phyloP scores from a whole-genome alignment of 768 basidiomycete genomes.

The Agaricus blazei region DNA sequence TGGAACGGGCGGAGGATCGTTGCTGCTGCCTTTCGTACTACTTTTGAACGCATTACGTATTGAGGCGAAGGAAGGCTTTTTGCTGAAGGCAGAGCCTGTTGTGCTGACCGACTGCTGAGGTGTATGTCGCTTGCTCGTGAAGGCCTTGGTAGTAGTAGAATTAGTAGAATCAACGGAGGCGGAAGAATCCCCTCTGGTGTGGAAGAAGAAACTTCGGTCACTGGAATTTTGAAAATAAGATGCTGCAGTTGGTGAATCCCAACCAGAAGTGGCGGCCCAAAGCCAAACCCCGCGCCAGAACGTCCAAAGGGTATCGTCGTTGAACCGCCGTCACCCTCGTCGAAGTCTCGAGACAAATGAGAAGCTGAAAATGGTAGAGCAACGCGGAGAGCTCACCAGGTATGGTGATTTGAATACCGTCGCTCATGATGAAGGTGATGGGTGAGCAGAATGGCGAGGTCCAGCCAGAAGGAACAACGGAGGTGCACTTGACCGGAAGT shows the following conservation, averaged over 20 bases:
- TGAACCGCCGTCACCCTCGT: slow-evolving; percentile 63
- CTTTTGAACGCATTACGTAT: slow-evolving; percentile 85
- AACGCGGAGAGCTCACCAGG: slow-evolving; percentile 37
- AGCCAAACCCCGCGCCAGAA: slow-evolving; percentile 36
- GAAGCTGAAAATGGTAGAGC: not conserved
- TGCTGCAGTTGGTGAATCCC: slow-evolving; percentile 60
- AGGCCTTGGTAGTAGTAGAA: slow-evolving; percentile 48
- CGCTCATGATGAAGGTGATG: slow-evolving; percentile 26
- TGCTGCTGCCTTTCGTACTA: slow-evolving; percentile 45
- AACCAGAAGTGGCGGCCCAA: slow-evolving; percentile 37
- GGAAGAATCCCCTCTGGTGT: slow-evolving; percentile 72
- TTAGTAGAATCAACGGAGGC: slow-evolving; percentile 72
- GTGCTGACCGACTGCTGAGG: slow-evolving; percentile 67
- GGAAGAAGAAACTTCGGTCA: slow-evolving; percentile 64
- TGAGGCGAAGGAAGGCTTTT: slow-evolving; percentile 83
- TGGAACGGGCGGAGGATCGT: slow-evolving; percentile 59
- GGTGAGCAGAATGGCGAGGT: slow-evolving; percentile 11
- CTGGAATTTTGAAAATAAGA: slow-evolving; percentile 49
- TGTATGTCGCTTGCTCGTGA: slow-evolving; percentile 49
- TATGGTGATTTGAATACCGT: slow-evolving; percentile 61
- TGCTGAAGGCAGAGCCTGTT: slow-evolving; percentile 55
- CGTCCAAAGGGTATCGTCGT: slow-evolving; percentile 72
- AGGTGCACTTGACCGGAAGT: slow-evolving; percentile 9
- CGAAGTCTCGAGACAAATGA: slow-evolving; percentile 52
- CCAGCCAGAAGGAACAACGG: slow-evolving; percentile 14